Evolutionary conservation across 1,284 basidiomycete species (phyloP), one percentile per base, ranked within the genome.

Genomic region (Cystobasidium pallidum): DNA sequence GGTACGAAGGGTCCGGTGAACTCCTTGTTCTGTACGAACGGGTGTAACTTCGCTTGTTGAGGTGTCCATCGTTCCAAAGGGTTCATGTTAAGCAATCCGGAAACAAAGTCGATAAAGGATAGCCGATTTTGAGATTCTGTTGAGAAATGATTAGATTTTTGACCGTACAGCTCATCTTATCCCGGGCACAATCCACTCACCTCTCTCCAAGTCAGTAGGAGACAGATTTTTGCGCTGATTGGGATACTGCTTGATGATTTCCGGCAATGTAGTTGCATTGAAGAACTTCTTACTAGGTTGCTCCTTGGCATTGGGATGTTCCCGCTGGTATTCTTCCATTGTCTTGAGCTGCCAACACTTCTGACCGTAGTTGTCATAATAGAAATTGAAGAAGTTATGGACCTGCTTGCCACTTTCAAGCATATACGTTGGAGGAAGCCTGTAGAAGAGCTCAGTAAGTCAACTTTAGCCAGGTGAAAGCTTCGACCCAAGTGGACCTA

Each of bases 231-330:
- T 86, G 70, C 86, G 83, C 24, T 92, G 89, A 85, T 95, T 89
- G 24, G 94, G 93, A 70, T 96, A 94, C 70, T 91, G 91, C 81
- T 93, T 93, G 81, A 99, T 91, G 78, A 99, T 96, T 74, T 99
- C 95, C 3, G 91, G 92, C 59, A 99, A 83, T 24, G 92, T 90
- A 19, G 88, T 92, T 28, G 94, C 92, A 81, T 94, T 93, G 85
- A 99, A 99, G 82, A 99, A 99, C 81, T 97, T 94, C 81, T 99
- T 98, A 77, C 92, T 94, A 0, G 94, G 94, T 80, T 96, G 94
- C 81, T 99, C 95, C 77, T 94, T 90, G 10, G 91, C 90, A 75
- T 91, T 91, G 8, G 68, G 68, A 82, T 96, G 94, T 81, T 99
- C 95, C 58, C 89, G 86, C 7, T 92, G 91, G 80, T 98, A 99